Base-by-base conservation (phyloP, 805 yeast species). In the Nakazawaea laoshanensis region DNA sequence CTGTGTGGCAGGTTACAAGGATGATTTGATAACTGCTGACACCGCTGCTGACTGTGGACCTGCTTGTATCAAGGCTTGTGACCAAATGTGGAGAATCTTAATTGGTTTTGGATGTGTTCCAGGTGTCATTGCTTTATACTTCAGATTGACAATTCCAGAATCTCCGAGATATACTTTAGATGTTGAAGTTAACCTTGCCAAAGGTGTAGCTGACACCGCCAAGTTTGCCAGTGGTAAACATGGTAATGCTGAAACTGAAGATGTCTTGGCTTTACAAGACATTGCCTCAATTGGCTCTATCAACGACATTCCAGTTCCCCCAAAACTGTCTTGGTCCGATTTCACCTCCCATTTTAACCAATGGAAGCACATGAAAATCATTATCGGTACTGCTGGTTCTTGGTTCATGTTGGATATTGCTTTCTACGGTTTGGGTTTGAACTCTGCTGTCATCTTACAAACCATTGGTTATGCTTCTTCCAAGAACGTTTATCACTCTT, bases 391-490 rank as follows among this genome's bases (percentile, higher is more conserved):
- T 48, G 94, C 95, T 43, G 85, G 83, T 59, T 76, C 87, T 18
- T 86, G 96, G 96, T 84, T 84, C 64, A 65, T 75, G 66, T 68
- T 86, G 59, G 95, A 86, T 67, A 79, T 86, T 57, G 95, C 95
- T 29, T 84, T 70, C 65, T 86, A 86, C 53, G 96, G 96, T 62
- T 67, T 86, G 52, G 79, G 84, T 59, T 71, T 86, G 52, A 86
- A 86, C 67, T 64, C 88, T 51, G 78, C 94, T 24, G 62, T 70
- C 38, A 86, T 86, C 48, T 73, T 86, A 57, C 67, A 75, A 50
- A 74, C 94, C 23, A 86, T 86, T 55, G 95, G 95, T 52, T 86
- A 70, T 57, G 87, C 95, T 32, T 70, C 80, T 26, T 69, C 76
- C 20, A 54, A 61, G 15, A 82, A 83, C 53, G 74, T 84, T 37